Evolutionary conservation across 2,329 filamentous ascomycete species (phyloP), one percentile per base, ranked within the genome.

Genomic region (Fusarium drepaniforme): DNA sequence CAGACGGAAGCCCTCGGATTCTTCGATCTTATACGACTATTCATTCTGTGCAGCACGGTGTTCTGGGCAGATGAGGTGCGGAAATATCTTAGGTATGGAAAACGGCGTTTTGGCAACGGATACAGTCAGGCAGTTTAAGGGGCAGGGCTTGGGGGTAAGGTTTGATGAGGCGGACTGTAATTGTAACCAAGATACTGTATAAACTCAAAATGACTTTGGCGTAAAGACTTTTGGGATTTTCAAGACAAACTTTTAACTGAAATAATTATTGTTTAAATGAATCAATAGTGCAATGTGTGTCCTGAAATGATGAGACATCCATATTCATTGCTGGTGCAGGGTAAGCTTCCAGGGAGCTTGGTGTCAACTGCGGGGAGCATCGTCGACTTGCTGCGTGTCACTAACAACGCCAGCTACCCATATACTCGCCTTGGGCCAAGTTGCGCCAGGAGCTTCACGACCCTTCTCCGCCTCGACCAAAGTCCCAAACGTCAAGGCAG

Each of bases 41-140:
- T 96, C 33, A 82, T 91, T 56, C 87, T 99, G 71, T 93, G 96
- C 71, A 98, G 96, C 85, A 91, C 90, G 61, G 97, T 99, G 33
- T 97, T 99, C 83, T 98, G 95, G 94, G 95, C 92, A 15, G 97
- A 99, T 83, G 97, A 99, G 85, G 88, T 88, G 51, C 89, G 97
- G 81, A 99, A 99, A 85, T 97, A 93, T 86, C 90, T 89, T 79
- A 89, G 87, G 79, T 90, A 91, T 76, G 87, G 91, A 60, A 86
- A 86, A 79, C 86, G 88, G 82, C 88, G 89, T 79, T 82, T 90
- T 70, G 87, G 87, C n/a, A 84, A 82, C 70, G 89, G 90, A 64
- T 94, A 93, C 80, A 93, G 91, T 80, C 89, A 91, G 81, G 88
- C 89, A 77, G 91, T 93, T 73, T 93, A 86, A 68, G 42, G 44